Conservation (phyloP, 1,284 basidiomycete species). For the Cutaneotrichosporon sp. region DNA sequence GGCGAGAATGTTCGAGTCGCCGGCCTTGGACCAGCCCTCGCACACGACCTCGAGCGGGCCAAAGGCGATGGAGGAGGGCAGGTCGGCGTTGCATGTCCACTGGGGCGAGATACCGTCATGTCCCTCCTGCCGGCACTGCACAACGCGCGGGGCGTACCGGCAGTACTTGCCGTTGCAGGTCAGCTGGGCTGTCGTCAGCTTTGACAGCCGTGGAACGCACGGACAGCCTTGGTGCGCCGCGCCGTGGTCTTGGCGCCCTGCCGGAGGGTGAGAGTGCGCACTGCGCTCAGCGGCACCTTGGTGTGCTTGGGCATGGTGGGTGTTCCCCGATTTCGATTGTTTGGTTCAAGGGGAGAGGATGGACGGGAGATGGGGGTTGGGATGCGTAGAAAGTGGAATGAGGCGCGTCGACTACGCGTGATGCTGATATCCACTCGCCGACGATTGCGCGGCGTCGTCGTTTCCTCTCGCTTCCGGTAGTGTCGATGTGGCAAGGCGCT, state of each 20-base stretch:
- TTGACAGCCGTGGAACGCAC: conserved; percentile 37
- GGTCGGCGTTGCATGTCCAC: conserved; percentile 91
- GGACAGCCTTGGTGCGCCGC: conserved; percentile 67
- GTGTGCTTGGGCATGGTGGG: conserved; percentile 20
- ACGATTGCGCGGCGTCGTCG: neutral
- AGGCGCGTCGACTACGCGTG: no score
- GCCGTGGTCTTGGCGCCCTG: conserved; percentile 65
- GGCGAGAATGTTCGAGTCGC: conserved; percentile 80
- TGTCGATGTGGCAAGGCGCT: neutral
- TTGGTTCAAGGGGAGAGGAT: no score
- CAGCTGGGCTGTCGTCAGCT: conserved; percentile 61
- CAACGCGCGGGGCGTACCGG: conserved; percentile 77
- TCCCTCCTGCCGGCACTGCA: conserved; percentile 78
- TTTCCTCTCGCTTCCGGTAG: neutral
- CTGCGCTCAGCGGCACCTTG: conserved; percentile 63
- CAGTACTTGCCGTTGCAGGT: conserved; percentile 78
- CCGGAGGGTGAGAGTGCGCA: conserved; percentile 79
- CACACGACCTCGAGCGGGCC: conserved; percentile 81
- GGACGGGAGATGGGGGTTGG: no score
- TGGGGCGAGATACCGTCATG: conserved; percentile 73
- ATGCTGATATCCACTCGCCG: neutral
- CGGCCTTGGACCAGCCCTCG: conserved; percentile 79
- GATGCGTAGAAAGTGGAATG: no score
- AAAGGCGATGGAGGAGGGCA: conserved; percentile 75
- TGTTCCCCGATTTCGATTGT: no score